Percentiles rank a stretch among this genome's conserved stretches.
Conservation (phyloP, 306 rosid species). For the Lathyrus oleraceus region DNA sequence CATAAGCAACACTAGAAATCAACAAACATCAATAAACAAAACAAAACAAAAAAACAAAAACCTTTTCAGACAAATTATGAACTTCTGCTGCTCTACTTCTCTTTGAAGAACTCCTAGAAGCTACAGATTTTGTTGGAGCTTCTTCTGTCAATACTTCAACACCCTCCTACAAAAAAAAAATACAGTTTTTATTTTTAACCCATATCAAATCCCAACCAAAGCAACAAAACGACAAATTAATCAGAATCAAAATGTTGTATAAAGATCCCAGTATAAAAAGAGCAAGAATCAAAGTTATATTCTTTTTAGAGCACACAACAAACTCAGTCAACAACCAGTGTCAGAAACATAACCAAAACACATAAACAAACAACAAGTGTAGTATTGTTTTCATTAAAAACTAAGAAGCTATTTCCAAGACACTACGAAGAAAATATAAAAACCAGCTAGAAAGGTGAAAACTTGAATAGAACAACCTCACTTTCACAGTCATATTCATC, state of each 20-base stretch:
- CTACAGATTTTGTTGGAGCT: slow-evolving; percentile 39
- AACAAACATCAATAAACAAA: background rate
- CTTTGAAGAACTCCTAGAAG: slow-evolving; percentile 69
- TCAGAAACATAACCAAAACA: background rate
- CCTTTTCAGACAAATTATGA: slow-evolving; percentile 98
- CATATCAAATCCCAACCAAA: background rate
- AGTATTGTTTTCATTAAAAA: background rate
- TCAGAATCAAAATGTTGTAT: slow-evolving; percentile 1
- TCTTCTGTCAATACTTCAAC: slow-evolving; percentile 68
- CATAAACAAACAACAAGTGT: background rate
- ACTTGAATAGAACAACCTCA: slow-evolving; percentile 54
- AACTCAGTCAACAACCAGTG: slow-evolving; percentile 2
- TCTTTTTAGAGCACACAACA: background rate
- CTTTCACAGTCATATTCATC: slow-evolving; percentile 91
- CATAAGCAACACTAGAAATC: background rate
- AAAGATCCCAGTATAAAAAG: background rate
- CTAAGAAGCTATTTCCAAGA: background rate
- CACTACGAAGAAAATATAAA: background rate
- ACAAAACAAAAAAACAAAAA: slow-evolving; percentile 4
- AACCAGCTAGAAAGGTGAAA: slow-evolving; percentile 2
- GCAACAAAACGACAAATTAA: background rate
- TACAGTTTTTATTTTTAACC: slow-evolving; percentile 10
- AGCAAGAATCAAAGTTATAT: background rate
- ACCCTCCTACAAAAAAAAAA: slow-evolving; percentile 58
- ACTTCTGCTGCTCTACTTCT: slow-evolving; percentile 98